A percentile compares a stretch with the other conserved stretches of the same genome.
These are phyloP conservation scores for Capillidium heterosporum DNA, from an alignment of 371 early-diverging fungal genomes.

Conservation along the genomic window DNA sequence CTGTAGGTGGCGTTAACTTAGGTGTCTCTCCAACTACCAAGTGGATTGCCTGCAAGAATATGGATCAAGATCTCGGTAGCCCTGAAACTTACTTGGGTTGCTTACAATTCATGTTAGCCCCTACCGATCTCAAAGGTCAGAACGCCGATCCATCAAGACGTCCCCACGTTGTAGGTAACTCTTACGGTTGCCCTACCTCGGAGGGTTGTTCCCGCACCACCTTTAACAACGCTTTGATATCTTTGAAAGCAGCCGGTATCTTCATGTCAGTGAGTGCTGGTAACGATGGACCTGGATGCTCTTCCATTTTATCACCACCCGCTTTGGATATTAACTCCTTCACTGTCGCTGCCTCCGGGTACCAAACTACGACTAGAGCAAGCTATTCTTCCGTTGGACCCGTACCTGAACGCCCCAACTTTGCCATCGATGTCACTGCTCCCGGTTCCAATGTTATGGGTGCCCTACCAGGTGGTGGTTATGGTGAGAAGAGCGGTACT, in stretches of 20 bases:
- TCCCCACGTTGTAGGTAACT: not conserved
- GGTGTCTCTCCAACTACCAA: conserved; percentile 2
- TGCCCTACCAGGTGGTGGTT: conserved; percentile 7
- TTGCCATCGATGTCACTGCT: conserved; percentile 10
- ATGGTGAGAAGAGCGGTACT: conserved; percentile 13
- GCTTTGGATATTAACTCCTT: not conserved
- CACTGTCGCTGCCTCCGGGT: not conserved
- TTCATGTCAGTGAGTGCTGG: not conserved
- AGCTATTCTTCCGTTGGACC: not conserved
- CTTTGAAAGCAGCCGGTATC: not conserved
- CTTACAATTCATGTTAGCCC: not conserved
- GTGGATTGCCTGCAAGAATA: conserved; percentile 1
- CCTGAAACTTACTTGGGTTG: not conserved
- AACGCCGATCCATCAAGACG: not conserved
- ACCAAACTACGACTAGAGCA: not conserved
- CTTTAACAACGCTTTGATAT: not conserved
- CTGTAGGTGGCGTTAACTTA: not conserved
- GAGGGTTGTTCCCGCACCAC: not conserved
- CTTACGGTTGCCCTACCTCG: not conserved
- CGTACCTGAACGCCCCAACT: not conserved
- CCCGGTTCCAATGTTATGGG: conserved; percentile 18
- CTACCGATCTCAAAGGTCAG: not conserved
- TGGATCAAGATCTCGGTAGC: not conserved
- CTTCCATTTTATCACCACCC: not conserved
- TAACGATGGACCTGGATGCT: not conserved